Percentiles rank a stretch among this genome's conserved stretches.
Conservation (phyloP, 2,329 filamentous ascomycete species). For the Colletotrichum ledebouriae region DNA sequence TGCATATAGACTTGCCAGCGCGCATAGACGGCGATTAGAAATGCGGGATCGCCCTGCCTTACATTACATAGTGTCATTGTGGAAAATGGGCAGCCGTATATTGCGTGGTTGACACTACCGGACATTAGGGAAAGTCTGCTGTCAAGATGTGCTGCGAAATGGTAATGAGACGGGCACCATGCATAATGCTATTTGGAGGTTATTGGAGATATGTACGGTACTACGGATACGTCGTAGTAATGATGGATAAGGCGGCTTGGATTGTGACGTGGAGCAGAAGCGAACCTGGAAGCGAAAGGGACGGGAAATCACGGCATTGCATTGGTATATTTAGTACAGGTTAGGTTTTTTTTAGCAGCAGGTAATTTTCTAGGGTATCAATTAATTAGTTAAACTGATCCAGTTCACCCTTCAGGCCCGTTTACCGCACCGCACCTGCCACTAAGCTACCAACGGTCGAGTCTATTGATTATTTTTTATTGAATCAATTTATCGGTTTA, state of each 20-base stretch:
- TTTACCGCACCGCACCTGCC: too few relatives aligned
- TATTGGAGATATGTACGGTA: neutral
- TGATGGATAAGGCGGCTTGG: slow-evolving; percentile 21
- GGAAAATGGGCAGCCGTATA: neutral
- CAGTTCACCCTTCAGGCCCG: neutral
- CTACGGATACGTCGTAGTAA: neutral
- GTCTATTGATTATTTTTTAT: neutral
- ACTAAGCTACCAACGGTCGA: neutral
- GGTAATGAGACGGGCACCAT: neutral
- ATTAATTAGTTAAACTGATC: neutral
- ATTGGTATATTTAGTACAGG: neutral
- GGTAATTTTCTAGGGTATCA: slow-evolving; percentile 30
- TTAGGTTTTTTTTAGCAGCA: slow-evolving; percentile 30
- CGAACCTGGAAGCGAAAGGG: neutral
- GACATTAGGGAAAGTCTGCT: slow-evolving; percentile 12
- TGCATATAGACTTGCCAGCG: neutral
- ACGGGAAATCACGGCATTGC: neutral
- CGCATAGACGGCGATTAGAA: neutral
- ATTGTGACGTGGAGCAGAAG: slow-evolving; percentile 28
- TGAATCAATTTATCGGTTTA: slow-evolving; percentile 1
- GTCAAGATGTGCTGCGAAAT: neutral
- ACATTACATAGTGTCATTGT: slow-evolving; percentile 2
- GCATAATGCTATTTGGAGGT: too few relatives aligned
- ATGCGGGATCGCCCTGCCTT: slow-evolving; percentile 25
- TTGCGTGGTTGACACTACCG: slow-evolving; percentile 2